Evolutionary conservation across 208 protist genomes (phyloP).

Genomic region (Wallacemonas rigidus): DNA sequence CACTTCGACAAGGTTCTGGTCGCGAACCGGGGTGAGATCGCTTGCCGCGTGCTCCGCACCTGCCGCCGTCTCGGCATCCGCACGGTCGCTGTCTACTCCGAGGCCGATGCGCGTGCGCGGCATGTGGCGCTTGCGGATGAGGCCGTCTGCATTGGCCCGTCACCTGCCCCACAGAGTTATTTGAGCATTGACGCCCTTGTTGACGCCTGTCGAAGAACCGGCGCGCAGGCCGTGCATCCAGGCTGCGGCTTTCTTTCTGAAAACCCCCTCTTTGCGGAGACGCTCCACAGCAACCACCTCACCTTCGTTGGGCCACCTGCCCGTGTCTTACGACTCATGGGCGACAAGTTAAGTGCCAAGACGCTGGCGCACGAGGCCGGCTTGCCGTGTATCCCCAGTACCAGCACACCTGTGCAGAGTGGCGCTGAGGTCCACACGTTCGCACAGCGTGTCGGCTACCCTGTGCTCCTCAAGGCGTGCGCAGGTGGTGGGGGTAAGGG

Average conservation of each 20-base stretch:
- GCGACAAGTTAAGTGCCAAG: constrained; percentile 93
- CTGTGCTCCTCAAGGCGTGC: constrained; percentile 97
- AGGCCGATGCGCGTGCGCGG: constrained; percentile 90
- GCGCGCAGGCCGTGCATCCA: constrained; percentile 95
- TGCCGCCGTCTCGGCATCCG: constrained; percentile 92
- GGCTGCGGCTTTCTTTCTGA: constrained; percentile 98
- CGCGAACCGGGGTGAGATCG: constrained; percentile 98
- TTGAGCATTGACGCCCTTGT: constrained; percentile 92
- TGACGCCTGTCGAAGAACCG: constrained; percentile 83
- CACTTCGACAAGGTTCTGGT: constrained; percentile 95
- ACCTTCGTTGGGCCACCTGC: constrained; percentile 95
- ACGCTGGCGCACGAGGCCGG: constrained; percentile 88
- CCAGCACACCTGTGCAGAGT: background rate
- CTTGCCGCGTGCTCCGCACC: constrained; percentile 94
- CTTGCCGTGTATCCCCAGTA: constrained; percentile 84
- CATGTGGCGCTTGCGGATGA: constrained; percentile 93
- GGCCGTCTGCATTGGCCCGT: constrained; percentile 64
- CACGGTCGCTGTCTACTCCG: constrained; percentile 96
- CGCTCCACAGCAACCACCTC: constrained; percentile 73
- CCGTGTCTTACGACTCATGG: constrained; percentile 93
- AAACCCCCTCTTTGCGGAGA: constrained; percentile 91
- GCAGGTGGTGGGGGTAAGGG: constrained; percentile 63
- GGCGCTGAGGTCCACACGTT: constrained; percentile 48
- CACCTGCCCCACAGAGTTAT: constrained; percentile 82
- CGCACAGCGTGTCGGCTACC: constrained; percentile 86